Percentiles rank a stretch among this genome's conserved stretches.
Conservation (phyloP, 352 stramenopile genomes). For the Globisporangium rhizosaccharum region DNA sequence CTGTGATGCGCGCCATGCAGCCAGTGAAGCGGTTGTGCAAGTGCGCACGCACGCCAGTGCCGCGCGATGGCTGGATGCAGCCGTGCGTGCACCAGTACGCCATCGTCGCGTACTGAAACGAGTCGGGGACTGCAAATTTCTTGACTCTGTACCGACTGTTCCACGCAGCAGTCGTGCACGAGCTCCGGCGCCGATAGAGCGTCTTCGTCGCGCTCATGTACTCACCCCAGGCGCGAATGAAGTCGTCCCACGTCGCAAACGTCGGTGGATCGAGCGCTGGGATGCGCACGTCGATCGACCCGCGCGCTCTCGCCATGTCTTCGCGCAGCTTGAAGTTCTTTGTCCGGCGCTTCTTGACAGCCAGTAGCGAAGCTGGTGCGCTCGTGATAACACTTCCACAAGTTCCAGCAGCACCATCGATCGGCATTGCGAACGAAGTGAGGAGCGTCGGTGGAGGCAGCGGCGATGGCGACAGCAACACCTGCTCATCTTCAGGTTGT, state of each 20-base stretch:
- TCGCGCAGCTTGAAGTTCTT: slow-evolving; percentile 82
- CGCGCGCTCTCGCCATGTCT: slow-evolving; percentile 53
- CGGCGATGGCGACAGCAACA: too few relatives aligned
- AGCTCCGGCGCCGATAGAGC: slow-evolving; percentile 69
- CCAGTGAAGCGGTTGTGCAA: slow-evolving; percentile 77
- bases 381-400: neutral
- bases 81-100: slow-evolving; percentile 82
- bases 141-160: slow-evolving; percentile 76
- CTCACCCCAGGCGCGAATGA: slow-evolving; percentile 53
- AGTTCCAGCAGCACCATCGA: neutral
- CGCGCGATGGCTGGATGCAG: slow-evolving; percentile 68
- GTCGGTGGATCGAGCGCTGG: slow-evolving; percentile 45
- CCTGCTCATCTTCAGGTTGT: too few relatives aligned
- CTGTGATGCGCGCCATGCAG: slow-evolving; percentile 65
- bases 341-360: slow-evolving; percentile 76
- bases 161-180: slow-evolving; percentile 63
- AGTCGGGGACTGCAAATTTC: slow-evolving; percentile 57
- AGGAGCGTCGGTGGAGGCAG: too few relatives aligned
- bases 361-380: slow-evolving; percentile 4
- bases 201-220: slow-evolving; percentile 74
- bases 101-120: slow-evolving; percentile 81
- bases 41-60: slow-evolving; percentile 68
- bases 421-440: too few relatives aligned
- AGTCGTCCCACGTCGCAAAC: slow-evolving; percentile 62
- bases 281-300: slow-evolving; percentile 32